phyloP scores from a whole-genome alignment of 2,329 filamentous ascomycete genomes.

The Trematosphaeria pertusa region DNA sequence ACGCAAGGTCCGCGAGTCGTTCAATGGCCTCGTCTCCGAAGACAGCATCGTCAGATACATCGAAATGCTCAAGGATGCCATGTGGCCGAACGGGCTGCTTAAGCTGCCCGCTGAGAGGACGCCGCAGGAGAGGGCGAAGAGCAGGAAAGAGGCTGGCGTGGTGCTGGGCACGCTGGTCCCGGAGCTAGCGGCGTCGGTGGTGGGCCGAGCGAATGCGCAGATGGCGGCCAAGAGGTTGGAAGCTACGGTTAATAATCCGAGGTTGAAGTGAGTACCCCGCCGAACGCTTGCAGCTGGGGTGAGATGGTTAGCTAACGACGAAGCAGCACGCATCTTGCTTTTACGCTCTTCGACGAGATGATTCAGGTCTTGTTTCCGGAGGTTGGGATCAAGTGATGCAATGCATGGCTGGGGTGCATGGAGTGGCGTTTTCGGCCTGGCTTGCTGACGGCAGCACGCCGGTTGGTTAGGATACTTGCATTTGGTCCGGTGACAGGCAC shows the following conservation, averaged over 20 bases:
- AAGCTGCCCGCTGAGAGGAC: constrained; percentile 66
- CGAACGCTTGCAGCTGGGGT: not conserved
- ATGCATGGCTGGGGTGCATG: constrained; percentile 2
- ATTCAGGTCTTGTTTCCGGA: constrained; percentile 54
- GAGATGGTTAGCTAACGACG: constrained; percentile 24
- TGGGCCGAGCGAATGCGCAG: constrained; percentile 89
- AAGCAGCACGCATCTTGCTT: constrained; percentile 57
- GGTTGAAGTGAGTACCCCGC: constrained; percentile 78
- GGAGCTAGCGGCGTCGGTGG: constrained; percentile 90
- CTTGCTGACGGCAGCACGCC: not conserved
- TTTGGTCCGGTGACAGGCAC: too few species aligned
- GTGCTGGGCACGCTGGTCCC: constrained; percentile 90
- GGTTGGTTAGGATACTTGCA: too few species aligned
- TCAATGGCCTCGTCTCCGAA: constrained; percentile 76
- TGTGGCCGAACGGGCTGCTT: constrained; percentile 79
- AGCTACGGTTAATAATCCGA: constrained; percentile 87
- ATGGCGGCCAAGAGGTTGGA: constrained; percentile 87
- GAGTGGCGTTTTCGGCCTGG: not conserved
- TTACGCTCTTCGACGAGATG: constrained; percentile 58
- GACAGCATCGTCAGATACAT: constrained; percentile 81
- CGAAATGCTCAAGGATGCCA: constrained; percentile 71
- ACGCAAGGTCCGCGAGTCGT: constrained; percentile 87
- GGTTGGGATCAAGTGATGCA: constrained; percentile 25
- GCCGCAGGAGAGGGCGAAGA: constrained; percentile 75
- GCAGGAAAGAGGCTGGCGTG: constrained; percentile 83